phyloP scores from a whole-genome alignment of 1,139 yeast genomes.

The Debaryomyces sp. region DNA sequence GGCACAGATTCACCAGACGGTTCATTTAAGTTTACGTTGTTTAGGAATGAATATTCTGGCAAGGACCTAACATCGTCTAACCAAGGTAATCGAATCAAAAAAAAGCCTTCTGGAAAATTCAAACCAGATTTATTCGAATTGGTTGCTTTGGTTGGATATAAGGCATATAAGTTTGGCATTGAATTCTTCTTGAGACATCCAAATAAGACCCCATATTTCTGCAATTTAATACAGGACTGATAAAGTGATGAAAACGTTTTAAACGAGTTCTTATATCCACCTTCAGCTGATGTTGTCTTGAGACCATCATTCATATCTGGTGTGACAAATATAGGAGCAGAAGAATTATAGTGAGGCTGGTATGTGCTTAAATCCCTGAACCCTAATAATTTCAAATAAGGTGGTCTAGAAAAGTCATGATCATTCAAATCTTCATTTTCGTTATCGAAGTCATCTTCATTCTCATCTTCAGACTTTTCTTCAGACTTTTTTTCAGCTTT shows the following conservation, averaged over 20 bases:
- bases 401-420: slow-evolving; percentile 28
- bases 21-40: slow-evolving; percentile 13
- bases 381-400: slow-evolving; percentile 62
- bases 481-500: too few relatives aligned
- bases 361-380: slow-evolving; percentile 51
- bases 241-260: slow-evolving; percentile 70
- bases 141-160: slow-evolving; percentile 54
- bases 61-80: slow-evolving; percentile 61
- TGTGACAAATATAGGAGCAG: slow-evolving; percentile 61
- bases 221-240: slow-evolving; percentile 54
- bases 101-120: slow-evolving; percentile 64
- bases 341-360: slow-evolving; percentile 55
- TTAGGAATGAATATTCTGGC: slow-evolving; percentile 30
- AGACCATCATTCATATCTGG: slow-evolving; percentile 43
- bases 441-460: slow-evolving; percentile 16
- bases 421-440: slow-evolving; percentile 17
- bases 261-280: slow-evolving; percentile 60
- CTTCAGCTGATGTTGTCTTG: slow-evolving; percentile 21
- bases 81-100: slow-evolving; percentile 62
- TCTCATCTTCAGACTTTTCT: slow-evolving; percentile 6
- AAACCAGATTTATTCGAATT: slow-evolving; percentile 21
- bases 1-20: slow-evolving; percentile 13
- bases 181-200: slow-evolving; percentile 61
- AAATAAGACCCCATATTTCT: slow-evolving; percentile 70
- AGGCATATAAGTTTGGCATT: slow-evolving; percentile 59